A percentile compares a stretch with the other conserved stretches of the same genome.
Evolutionary conservation across 345 rosid genomes (phyloP).

Genomic region (Pistacia integerrima): DNA sequence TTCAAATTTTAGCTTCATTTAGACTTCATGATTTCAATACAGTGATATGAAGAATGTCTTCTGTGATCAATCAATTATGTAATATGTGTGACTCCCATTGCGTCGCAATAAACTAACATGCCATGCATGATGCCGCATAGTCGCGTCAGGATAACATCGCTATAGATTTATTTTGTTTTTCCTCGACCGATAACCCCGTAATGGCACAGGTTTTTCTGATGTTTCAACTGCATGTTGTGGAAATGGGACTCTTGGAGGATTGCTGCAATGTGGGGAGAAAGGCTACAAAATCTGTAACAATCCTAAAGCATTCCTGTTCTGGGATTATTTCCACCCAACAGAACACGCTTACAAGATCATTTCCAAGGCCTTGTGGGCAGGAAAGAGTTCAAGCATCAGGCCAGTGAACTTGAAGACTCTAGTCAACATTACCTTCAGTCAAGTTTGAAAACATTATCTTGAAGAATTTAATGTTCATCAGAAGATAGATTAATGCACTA

Average conservation of each 20-base stretch:
- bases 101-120: too few relatives aligned
- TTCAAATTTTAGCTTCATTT: too few relatives aligned
- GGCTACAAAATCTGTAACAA: slow-evolving; percentile 55
- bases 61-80: too few relatives aligned
- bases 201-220: slow-evolving; percentile 49
- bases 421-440: slow-evolving; percentile 19
- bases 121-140: too few relatives aligned
- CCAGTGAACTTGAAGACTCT: slow-evolving; percentile 53
- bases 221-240: slow-evolving; percentile 61
- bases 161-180: too few relatives aligned
- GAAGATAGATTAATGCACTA: not conserved
- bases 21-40: too few relatives aligned
- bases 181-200: too few relatives aligned
- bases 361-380: slow-evolving; percentile 56
- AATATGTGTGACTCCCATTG: too few relatives aligned
- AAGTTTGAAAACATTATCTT: not conserved
- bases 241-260: slow-evolving; percentile 44
- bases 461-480: not conserved
- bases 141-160: too few relatives aligned
- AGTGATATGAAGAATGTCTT: too few relatives aligned
- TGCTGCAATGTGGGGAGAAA: slow-evolving; percentile 55
- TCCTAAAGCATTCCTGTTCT: slow-evolving; percentile 43
- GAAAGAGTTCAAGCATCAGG: slow-evolving; percentile 40
- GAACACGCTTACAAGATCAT: slow-evolving; percentile 53
- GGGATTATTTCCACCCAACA: slow-evolving; percentile 73